phyloP scores from a whole-genome alignment of 495 filamentous ascomycete genomes.

The Aspergillus cavernicola region DNA sequence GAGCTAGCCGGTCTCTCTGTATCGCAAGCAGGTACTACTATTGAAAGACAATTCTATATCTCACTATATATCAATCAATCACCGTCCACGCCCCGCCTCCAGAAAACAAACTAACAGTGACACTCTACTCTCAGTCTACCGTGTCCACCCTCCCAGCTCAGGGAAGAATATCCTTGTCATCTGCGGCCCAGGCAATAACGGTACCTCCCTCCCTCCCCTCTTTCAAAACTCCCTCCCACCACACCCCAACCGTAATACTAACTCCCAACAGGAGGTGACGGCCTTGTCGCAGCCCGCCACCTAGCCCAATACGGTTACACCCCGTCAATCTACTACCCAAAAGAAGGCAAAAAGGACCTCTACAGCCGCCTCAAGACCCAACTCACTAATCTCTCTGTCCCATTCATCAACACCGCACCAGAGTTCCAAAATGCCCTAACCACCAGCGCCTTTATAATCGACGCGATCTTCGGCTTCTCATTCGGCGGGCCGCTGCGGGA shows the following conservation, averaged over 20 bases:
- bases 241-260: background rate
- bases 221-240: background rate
- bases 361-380: conserved; percentile 86
- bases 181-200: conserved; percentile 93
- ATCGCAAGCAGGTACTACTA: conserved; percentile 71
- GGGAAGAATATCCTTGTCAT: conserved; percentile 78
- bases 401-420: conserved; percentile 57
- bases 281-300: conserved; percentile 91
- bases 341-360: conserved; percentile 81
- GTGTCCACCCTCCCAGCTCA: conserved; percentile 69
- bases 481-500: conserved; percentile 90
- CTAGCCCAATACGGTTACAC: conserved; percentile 91
- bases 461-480: conserved; percentile 96
- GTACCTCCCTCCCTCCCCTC: conserved; percentile 36
- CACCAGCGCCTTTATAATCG: conserved; percentile 74
- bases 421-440: conserved; percentile 68
- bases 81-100: too few relatives aligned
- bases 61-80: background rate
- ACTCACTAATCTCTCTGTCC: conserved; percentile 74
- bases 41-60: background rate
- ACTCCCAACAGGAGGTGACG: conserved; percentile 68
- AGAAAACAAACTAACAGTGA: too few relatives aligned
- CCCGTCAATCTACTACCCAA: conserved; percentile 90
- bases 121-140: too few relatives aligned
- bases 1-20: conserved; percentile 92